Percentiles rank a stretch among this genome's conserved stretches.
Evolutionary conservation across 225 moss, liverwort and hornwort species (phyloP).

Genomic region (Anthoceros angustus): DNA sequence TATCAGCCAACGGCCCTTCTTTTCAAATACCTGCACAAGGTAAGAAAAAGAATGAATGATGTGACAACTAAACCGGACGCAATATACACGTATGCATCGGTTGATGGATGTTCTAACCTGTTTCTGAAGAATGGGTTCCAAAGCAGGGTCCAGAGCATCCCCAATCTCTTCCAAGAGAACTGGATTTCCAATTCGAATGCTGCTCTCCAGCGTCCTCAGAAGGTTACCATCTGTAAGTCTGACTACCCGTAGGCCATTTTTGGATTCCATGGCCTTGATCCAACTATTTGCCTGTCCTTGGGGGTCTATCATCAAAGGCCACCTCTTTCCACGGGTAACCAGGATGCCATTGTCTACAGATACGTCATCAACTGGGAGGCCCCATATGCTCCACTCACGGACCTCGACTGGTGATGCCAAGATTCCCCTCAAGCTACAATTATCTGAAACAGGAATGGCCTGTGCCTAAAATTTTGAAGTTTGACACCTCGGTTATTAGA

Average conservation of each 20-base stretch:
- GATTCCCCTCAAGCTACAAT: conserved; percentile 53
- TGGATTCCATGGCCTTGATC: conserved; percentile 93
- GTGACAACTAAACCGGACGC: neutral
- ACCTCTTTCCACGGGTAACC: conserved; percentile 52
- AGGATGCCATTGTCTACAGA: conserved; percentile 84
- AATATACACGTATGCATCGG: neutral
- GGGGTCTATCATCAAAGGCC: conserved; percentile 94
- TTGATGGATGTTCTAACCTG: conserved; percentile 18
- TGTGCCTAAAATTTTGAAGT: conserved; percentile 19
- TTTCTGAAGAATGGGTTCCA: conserved; percentile 81
- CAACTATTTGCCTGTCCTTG: conserved; percentile 90
- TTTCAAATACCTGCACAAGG: conserved; percentile 39
- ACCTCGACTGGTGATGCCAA: conserved; percentile 68
- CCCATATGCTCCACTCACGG: conserved; percentile 92
- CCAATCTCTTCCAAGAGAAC: conserved; percentile 77
- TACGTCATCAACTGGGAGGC: conserved; percentile 75
- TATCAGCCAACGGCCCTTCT: conserved; percentile 76
- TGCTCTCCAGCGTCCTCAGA: conserved; percentile 64
- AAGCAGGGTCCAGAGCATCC: conserved; percentile 67
- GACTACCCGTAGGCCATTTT: conserved; percentile 59
- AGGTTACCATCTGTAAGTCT: conserved; percentile 51
- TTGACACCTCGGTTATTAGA: no score
- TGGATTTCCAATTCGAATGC: conserved; percentile 72
- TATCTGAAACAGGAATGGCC: conserved; percentile 56
- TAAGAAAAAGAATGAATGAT: neutral